phyloP scores from a whole-genome alignment of 2,329 filamentous ascomycete species.

The Fusarium sp. region DNA sequence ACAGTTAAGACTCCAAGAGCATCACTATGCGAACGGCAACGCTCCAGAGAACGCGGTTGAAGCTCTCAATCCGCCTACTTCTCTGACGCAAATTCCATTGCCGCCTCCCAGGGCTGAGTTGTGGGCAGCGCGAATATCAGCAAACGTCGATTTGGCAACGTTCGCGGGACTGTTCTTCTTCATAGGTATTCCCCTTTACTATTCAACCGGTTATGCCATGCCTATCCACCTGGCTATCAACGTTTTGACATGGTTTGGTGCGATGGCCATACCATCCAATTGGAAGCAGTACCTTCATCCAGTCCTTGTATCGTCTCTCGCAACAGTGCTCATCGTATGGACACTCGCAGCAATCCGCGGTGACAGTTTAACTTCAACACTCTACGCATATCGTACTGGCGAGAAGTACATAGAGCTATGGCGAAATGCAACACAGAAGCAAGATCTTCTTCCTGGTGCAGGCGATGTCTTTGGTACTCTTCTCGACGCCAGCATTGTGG shows the following conservation, averaged over 20 bases:
- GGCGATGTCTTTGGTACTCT: slow-evolving; percentile 66
- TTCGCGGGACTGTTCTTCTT: slow-evolving; percentile 61
- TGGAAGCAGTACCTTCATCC: slow-evolving; percentile 68
- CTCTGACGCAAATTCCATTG: slow-evolving; percentile 54
- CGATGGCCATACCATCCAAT: slow-evolving; percentile 59
- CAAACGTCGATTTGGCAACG: slow-evolving; percentile 58
- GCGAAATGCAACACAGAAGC: slow-evolving; percentile 47
- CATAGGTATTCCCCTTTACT: slow-evolving; percentile 66
- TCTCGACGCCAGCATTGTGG: slow-evolving; percentile 68
- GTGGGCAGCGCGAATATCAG: slow-evolving; percentile 61
- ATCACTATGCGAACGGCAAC: slow-evolving; percentile 41
- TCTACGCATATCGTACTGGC: slow-evolving; percentile 63
- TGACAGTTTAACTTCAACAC: slow-evolving; percentile 54
- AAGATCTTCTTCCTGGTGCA: slow-evolving; percentile 58
- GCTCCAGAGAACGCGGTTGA: slow-evolving; percentile 32
- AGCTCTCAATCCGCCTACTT: slow-evolving; percentile 33
- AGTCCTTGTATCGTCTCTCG: slow-evolving; percentile 65
- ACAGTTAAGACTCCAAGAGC: slow-evolving; percentile 45
- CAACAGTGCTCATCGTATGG: slow-evolving; percentile 65
- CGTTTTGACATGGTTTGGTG: slow-evolving; percentile 63
- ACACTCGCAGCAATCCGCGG: slow-evolving; percentile 60
- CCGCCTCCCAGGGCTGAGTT: slow-evolving; percentile 59
- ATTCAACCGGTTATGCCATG: slow-evolving; percentile 63
- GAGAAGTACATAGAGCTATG: slow-evolving; percentile 65
- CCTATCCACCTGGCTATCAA: slow-evolving; percentile 60